A percentile compares a stretch with the other conserved stretches of the same genome.
Evolutionary conservation across 495 filamentous ascomycete genomes (phyloP).

Genomic region (Polyplosphaeria fusca): DNA sequence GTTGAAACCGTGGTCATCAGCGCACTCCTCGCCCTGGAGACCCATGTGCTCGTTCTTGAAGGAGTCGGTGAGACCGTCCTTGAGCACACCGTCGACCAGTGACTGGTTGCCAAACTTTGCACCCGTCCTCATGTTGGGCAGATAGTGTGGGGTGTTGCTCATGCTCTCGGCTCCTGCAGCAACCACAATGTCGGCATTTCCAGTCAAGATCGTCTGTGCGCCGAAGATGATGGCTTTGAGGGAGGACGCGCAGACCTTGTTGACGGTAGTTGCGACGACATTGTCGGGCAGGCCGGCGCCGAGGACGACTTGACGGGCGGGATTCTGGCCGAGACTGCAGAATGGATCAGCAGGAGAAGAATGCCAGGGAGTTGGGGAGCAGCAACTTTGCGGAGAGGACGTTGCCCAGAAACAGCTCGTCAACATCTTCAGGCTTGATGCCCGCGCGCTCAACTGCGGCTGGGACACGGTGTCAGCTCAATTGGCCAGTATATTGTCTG

Average conservation of each 20-base stretch:
- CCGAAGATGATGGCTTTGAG: constrained; percentile 93
- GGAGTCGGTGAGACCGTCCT: constrained; percentile 89
- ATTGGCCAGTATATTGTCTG: constrained; percentile 8
- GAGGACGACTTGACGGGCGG: constrained; percentile 89
- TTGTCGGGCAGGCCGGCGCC: constrained; percentile 74
- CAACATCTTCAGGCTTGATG: constrained; percentile 78
- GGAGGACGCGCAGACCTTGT: constrained; percentile 96
- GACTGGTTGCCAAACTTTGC: constrained; percentile 85
- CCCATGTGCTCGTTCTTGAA: constrained; percentile 96
- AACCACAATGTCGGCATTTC: constrained; percentile 83
- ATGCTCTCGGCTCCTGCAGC: constrained; percentile 96
- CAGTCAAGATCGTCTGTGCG: constrained; percentile 93
- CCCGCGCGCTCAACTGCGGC: constrained; percentile 82
- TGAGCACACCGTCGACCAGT: constrained; percentile 83
- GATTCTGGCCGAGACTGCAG: constrained; percentile 87
- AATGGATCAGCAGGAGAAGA: constrained; percentile 3
- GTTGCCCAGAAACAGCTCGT: constrained; percentile 98
- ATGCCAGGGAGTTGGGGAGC: constrained; percentile 4
- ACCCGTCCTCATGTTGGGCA: constrained; percentile 75
- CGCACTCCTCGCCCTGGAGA: constrained; percentile 86
- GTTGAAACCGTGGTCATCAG: constrained; percentile 72
- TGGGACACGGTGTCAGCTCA: constrained; percentile 38
- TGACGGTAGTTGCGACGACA: constrained; percentile 86
- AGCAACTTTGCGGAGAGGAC: constrained; percentile 88
- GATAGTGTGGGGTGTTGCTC: constrained; percentile 97